phyloP scores from a whole-genome alignment of 2,329 filamentous ascomycete species.

The Pseudogymnoascus pannorum region DNA sequence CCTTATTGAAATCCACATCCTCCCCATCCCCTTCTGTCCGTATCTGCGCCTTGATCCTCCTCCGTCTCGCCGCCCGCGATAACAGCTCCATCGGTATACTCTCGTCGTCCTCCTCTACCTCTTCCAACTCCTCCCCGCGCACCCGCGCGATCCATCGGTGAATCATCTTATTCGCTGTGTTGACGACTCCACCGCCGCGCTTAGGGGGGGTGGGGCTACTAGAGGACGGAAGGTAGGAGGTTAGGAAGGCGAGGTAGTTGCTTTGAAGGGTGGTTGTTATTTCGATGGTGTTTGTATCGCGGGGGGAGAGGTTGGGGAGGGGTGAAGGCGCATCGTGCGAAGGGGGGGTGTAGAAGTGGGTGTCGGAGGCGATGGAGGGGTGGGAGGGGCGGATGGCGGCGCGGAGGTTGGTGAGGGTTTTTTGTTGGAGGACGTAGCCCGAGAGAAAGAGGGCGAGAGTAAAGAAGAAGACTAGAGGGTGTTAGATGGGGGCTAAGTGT shows the following conservation, averaged over 20 bases:
- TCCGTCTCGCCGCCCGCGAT: not conserved
- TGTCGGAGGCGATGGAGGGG: constrained; percentile 61
- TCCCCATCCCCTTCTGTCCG: not conserved
- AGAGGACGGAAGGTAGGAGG: not conserved
- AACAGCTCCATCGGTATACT: not conserved
- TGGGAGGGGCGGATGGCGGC: constrained; percentile 51
- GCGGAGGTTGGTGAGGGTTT: constrained; percentile 72
- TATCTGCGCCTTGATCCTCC: constrained; percentile 4
- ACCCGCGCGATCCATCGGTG: not conserved
- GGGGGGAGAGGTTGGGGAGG: constrained; percentile 24
- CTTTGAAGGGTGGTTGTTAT: constrained; percentile 37
- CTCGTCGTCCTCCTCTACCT: not conserved
- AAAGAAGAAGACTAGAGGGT: constrained; percentile 58
- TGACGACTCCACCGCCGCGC: not conserved
- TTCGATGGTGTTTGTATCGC: constrained; percentile 32
- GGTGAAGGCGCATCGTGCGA: not conserved
- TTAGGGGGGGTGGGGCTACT: not conserved
- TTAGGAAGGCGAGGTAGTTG: not conserved
- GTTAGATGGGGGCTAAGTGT: constrained; percentile 14
- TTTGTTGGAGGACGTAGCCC: constrained; percentile 81
- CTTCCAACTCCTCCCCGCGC: not conserved
- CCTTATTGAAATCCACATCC: constrained; percentile 2
- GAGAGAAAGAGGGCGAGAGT: constrained; percentile 79
- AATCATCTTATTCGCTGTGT: not conserved
- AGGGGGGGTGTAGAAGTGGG: constrained; percentile 52